Percentiles rank a stretch among this genome's conserved stretches.
phyloP scores from a whole-genome alignment of 345 rosid genomes.

The Eucalyptus erythrocorys region DNA sequence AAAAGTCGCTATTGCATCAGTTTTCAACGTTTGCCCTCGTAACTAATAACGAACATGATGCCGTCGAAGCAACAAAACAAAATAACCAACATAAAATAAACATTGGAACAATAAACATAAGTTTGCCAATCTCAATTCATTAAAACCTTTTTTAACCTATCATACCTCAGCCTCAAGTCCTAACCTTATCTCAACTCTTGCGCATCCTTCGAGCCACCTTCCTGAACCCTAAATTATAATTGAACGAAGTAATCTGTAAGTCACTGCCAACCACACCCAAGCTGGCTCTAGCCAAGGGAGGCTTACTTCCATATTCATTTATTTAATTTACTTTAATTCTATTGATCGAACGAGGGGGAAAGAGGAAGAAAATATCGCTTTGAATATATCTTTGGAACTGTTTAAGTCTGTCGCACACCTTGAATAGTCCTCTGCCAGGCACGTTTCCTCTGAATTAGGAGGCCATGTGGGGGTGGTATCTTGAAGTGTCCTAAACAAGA shows the following conservation, averaged over 20 bases:
- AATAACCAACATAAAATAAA: neutral
- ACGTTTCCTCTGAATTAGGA: neutral
- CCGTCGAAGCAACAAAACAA: neutral
- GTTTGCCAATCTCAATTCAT: neutral
- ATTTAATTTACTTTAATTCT: neutral
- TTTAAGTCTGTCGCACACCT: neutral
- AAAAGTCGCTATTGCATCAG: neutral
- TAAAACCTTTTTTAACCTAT: neutral
- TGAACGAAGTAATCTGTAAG: neutral
- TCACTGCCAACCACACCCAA: neutral
- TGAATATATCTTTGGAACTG: neutral
- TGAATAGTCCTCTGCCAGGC: neutral
- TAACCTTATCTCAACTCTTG: neutral
- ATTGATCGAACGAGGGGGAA: neutral
- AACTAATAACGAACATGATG: neutral
- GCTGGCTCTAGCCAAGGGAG: neutral
- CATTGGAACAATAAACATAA: neutral
- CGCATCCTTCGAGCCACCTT: neutral
- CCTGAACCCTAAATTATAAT: neutral
- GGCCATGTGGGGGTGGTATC: neutral
- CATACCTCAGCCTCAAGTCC: neutral
- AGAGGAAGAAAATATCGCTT: neutral
- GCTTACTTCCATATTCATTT: neutral
- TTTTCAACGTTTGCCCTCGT: neutral
- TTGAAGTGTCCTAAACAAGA: neutral